Evolutionary conservation across 1,284 basidiomycete species (phyloP).

Genomic region (Rhodofomes roseus): DNA sequence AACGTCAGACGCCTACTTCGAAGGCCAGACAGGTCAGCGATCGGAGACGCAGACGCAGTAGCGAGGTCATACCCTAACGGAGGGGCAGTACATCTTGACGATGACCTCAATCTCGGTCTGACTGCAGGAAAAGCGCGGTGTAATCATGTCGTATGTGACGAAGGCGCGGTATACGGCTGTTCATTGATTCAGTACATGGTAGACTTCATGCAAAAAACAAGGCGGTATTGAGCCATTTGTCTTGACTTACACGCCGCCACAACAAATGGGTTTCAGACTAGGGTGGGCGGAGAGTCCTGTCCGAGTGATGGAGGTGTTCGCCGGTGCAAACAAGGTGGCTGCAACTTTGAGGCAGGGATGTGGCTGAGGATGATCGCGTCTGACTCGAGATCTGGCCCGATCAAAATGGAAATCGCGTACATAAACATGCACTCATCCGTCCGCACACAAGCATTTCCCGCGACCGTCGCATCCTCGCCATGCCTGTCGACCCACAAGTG

Average conservation of each 20-base stretch:
- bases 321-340: neutral
- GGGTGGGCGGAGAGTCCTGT: too few relatives aligned
- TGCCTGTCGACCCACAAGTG: constrained; percentile 55
- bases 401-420: constrained; percentile 1
- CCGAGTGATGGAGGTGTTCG: neutral
- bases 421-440: neutral
- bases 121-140: constrained; percentile 71
- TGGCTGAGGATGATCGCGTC: neutral
- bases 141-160: too few relatives aligned
- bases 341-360: neutral
- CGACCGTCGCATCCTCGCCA: constrained; percentile 20
- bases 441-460: neutral
- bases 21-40: constrained; percentile 24
- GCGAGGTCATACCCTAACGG: constrained; percentile 60
- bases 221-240: too few relatives aligned
- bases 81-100: constrained; percentile 69
- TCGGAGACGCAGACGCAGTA: constrained; percentile 9
- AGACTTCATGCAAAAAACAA: too few relatives aligned
- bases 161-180: too few relatives aligned
- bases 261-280: too few relatives aligned
- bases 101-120: constrained; percentile 61
- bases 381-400: constrained; percentile 2
- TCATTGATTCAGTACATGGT: too few relatives aligned
- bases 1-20: constrained; percentile 67
- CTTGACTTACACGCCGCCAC: too few relatives aligned